Evolutionary conservation across 148 eudicot species (phyloP).

Genomic region (Rhododendron vialii): DNA sequence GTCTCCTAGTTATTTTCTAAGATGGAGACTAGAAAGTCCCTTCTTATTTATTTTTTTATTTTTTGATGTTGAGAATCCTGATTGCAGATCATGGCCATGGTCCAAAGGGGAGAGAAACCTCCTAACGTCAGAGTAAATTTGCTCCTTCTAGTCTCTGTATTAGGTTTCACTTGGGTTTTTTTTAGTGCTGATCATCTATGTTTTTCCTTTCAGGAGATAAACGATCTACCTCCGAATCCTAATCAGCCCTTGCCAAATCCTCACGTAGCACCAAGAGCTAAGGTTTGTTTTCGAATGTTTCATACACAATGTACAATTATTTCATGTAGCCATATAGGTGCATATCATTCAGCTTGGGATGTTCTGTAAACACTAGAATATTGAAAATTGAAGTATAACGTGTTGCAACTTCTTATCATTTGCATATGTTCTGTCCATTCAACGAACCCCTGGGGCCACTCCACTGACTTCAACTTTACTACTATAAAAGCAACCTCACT

Average conservation of each 20-base stretch:
- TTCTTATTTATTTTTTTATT: no score
- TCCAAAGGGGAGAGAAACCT: slow-evolving; percentile 89
- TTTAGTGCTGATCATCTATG: slow-evolving; percentile 4
- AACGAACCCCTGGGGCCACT: background rate
- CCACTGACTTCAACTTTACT: background rate
- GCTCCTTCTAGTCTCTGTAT: background rate
- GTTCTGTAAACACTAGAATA: background rate
- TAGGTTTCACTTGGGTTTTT: background rate
- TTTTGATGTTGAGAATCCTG: slow-evolving; percentile 8
- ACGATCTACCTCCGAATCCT: slow-evolving; percentile 91
- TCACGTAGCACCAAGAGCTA: slow-evolving; percentile 61
- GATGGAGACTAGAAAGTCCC: background rate
- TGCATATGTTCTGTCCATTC: background rate
- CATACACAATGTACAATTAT: background rate
- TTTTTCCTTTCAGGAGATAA: slow-evolving; percentile 62
- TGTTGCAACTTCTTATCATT: background rate
- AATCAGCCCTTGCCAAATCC: slow-evolving; percentile 84
- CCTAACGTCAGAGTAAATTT: slow-evolving; percentile 72
- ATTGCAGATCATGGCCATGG: slow-evolving; percentile 84
- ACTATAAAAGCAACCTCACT: background rate
- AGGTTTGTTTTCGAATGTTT: slow-evolving; percentile 38
- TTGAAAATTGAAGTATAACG: background rate
- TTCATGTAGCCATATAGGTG: background rate
- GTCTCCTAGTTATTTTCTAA: background rate
- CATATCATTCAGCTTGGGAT: background rate